These are phyloP conservation scores for Omphalea diandra DNA, from an alignment of 441 rosid species.

Conservation along the genomic window DNA sequence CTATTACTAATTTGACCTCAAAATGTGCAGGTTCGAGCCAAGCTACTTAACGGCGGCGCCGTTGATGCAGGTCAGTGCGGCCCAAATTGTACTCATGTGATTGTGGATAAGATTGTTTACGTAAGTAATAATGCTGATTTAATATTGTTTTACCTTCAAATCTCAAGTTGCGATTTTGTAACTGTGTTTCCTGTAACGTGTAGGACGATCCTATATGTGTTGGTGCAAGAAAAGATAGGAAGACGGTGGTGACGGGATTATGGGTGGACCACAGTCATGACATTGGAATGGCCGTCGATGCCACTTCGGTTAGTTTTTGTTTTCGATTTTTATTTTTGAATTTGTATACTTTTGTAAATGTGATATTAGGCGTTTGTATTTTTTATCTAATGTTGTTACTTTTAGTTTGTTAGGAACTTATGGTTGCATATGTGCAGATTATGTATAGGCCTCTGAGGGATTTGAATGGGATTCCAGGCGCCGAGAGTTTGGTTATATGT, in stretches of 20 bases:
- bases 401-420: not conserved
- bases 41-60: constrained; percentile 78
- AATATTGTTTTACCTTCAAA: not conserved
- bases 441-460: constrained; percentile 74
- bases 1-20: not conserved
- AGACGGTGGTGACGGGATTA: constrained; percentile 59
- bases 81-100: constrained; percentile 60
- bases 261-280: constrained; percentile 92
- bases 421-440: constrained; percentile 35
- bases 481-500: constrained; percentile 56
- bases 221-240: constrained; percentile 68
- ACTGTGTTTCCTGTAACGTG: not conserved
- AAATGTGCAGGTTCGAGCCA: constrained; percentile 53
- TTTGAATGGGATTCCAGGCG: constrained; percentile 85
- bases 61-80: constrained; percentile 52
- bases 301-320: constrained; percentile 57
- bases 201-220: constrained; percentile 87
- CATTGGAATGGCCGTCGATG: constrained; percentile 62
- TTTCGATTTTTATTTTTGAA: not conserved
- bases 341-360: too few relatives aligned
- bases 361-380: too few relatives aligned
- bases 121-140: too few relatives aligned
- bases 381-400: not conserved
- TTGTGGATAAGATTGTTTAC: constrained; percentile 65
- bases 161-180: not conserved